Conservation (phyloP, 2,329 filamentous ascomycete species). For the Fusarium chlamydosporum region DNA sequence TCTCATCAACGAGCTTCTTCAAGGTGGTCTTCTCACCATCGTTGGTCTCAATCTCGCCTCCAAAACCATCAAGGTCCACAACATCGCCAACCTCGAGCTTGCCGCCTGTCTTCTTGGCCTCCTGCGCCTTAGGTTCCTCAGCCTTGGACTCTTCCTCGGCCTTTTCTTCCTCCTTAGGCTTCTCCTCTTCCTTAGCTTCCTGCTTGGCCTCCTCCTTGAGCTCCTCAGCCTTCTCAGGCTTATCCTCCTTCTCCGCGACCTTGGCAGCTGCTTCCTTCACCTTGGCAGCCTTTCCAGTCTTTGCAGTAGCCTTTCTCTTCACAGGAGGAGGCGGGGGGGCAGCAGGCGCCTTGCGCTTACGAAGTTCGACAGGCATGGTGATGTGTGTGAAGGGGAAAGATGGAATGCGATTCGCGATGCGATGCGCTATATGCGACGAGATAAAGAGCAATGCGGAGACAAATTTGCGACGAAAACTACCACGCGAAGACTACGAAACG, state of each 20-base stretch:
- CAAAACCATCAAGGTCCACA: constrained; percentile 71
- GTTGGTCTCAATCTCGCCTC: constrained; percentile 84
- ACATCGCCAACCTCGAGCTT: constrained; percentile 68
- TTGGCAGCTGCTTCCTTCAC: constrained; percentile 53
- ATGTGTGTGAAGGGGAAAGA: constrained; percentile 19
- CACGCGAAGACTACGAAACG: constrained; percentile 24
- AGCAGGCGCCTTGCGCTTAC: constrained; percentile 72
- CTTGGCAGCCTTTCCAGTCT: constrained; percentile 40
- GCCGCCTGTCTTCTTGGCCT: constrained; percentile 45
- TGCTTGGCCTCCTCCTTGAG: constrained; percentile 36
- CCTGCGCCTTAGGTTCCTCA: constrained; percentile 56
- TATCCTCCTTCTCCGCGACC: constrained; percentile 50
- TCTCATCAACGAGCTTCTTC: constrained; percentile 83
- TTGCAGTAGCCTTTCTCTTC: constrained; percentile 56
- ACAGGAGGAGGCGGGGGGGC: constrained; percentile 60
- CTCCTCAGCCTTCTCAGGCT: constrained; percentile 56
- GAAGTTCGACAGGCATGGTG: constrained; percentile 69
- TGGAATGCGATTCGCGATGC: constrained; percentile 25
- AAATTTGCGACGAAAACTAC: constrained; percentile 24
- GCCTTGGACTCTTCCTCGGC: constrained; percentile 40
- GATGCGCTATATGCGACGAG: constrained; percentile 43
- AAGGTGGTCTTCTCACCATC: constrained; percentile 85
- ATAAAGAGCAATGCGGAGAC: constrained; percentile 23
- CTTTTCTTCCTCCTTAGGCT: constrained; percentile 32
- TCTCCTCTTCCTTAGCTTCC: constrained; percentile 41